Conservation (phyloP, 768 basidiomycete genomes). For the Suillus brevipes region DNA sequence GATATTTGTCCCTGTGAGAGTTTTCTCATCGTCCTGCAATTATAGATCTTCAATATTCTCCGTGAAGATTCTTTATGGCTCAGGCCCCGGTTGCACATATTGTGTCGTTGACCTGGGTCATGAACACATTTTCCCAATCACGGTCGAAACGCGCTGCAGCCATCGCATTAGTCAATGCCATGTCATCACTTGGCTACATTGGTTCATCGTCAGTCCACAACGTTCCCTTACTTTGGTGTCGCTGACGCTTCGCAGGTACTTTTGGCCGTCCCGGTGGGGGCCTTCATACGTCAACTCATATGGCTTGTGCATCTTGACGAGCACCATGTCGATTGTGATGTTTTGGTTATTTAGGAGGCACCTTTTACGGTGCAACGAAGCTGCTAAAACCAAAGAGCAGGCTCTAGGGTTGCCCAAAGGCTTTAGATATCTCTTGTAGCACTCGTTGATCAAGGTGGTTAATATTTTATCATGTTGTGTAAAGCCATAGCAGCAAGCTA, state of each 20-base stretch:
- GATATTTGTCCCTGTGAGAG: constrained; percentile 64
- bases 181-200: constrained; percentile 80
- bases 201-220: constrained; percentile 65
- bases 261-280: constrained; percentile 70
- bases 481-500: neutral
- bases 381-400: constrained; percentile 38
- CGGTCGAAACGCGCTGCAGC: constrained; percentile 84
- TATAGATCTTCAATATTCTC: neutral
- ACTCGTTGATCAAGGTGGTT: neutral
- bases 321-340: constrained; percentile 48
- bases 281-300: constrained; percentile 70
- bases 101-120: constrained; percentile 55
- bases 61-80: constrained; percentile 68
- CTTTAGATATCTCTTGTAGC: constrained; percentile 47
- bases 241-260: constrained; percentile 40
- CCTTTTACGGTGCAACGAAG: constrained; percentile 40
- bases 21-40: neutral
- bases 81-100: constrained; percentile 71
- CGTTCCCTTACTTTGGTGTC: constrained; percentile 1
- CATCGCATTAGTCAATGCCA: constrained; percentile 75
- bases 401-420: constrained; percentile 35
- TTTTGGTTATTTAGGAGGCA: constrained; percentile 48
- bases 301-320: constrained; percentile 67
- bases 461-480: neutral
- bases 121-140: constrained; percentile 65